Base-by-base conservation (phyloP, 148 eudicot genomes). In the Rheum nobile region DNA sequence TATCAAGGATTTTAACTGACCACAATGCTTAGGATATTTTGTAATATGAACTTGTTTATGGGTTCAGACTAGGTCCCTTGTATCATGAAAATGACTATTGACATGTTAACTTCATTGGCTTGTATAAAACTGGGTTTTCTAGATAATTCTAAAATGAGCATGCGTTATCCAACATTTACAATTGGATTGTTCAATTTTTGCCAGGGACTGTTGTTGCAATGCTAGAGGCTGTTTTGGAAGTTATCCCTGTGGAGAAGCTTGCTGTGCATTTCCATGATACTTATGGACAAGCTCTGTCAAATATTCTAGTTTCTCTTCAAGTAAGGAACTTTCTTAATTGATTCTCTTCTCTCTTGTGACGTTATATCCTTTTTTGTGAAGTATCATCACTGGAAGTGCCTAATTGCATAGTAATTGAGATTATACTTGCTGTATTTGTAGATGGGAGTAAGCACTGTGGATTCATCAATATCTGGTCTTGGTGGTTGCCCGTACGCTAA, bases 211-310 rank as follows among this genome's bases (percentile, higher is more conserved):
- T 94, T 44, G 63, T 88, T 74, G 88, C 89, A 75, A 91, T 94
- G 97, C 91, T 94, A 76, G 91, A 91, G 83, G 92, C 93, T 75
- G 96, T 89, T 72, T 68, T 80, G 13, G 73, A 80, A 67, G 88
- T 85, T 77, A 83, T 94, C 73, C 96, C 93, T 34, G 72, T 86
- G 44, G 93, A 88, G 84, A 89, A 85, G 83, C 96, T 91, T 75
- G 97, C 97, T 75, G 97, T 94, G 26, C 97, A 91, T 86, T 94
- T 94, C 76, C 98, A 91, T 59, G 97, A 94, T 79, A 94, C 98
- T 10, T 91, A 91, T 63, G 97, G 97, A 39, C 97, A 94, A 82
- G 97, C 97, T 61, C 91, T 91, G 77, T 87, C 97, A 68, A 91
- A 94, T 76, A 94, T 94, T 86, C 84, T 94, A 19, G 79, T 84